A percentile compares a stretch with the other conserved stretches of the same genome.
Conservation (phyloP, 2,329 filamentous ascomycete genomes). For the Sporothrix pseudoabietina region DNA sequence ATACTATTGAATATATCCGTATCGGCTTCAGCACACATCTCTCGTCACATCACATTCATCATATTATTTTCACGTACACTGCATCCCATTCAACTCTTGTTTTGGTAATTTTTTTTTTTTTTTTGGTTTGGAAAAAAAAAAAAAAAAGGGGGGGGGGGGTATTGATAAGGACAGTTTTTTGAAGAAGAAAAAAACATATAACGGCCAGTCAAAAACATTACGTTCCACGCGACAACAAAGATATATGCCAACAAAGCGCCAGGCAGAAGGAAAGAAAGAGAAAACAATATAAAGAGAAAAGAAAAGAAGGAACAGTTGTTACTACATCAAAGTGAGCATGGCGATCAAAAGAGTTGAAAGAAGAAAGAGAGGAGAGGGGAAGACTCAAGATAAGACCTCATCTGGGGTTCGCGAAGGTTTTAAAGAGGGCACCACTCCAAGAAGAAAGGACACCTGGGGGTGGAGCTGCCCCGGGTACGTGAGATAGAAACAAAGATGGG, state of each 20-base stretch:
- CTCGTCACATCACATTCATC: background rate
- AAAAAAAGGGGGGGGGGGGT: conserved; percentile 2
- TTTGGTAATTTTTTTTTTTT: conserved; percentile 19
- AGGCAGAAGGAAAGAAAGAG: background rate
- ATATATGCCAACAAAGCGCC: background rate
- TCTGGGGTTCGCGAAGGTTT: conserved; percentile 7
- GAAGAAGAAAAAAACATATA: background rate
- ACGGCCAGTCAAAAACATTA: conserved; percentile 10
- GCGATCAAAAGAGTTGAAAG: conserved; percentile 4
- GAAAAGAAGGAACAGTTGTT: background rate
- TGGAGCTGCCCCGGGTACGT: background rate
- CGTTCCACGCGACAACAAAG: background rate
- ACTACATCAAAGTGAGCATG: conserved; percentile 17
- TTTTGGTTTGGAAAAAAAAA: too few relatives aligned
- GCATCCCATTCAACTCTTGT: conserved; percentile 4
- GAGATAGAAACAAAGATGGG: conserved; percentile 3
- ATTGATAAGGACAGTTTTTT: conserved; percentile 25
- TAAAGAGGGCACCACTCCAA: background rate
- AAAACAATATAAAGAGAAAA: background rate
- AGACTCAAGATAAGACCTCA: background rate
- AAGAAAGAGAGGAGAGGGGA: background rate
- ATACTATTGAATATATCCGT: background rate
- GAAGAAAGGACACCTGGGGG: conserved; percentile 1
- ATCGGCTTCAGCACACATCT: background rate
- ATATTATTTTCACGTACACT: background rate